Evolutionary conservation across 148 eudicot genomes (phyloP).

Genomic region (Spergularia bocconei): DNA sequence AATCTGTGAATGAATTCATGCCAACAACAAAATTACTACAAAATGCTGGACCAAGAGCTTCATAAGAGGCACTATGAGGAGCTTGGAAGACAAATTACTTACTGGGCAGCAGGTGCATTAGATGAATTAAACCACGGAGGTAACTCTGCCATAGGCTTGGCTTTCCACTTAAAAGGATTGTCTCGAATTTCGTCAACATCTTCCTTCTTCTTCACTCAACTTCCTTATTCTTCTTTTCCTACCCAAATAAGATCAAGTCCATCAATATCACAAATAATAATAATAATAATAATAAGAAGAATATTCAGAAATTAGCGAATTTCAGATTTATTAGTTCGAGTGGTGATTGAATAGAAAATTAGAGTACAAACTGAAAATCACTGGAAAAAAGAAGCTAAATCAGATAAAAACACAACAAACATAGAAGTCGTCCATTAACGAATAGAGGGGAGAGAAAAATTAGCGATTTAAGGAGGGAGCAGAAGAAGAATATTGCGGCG

Average conservation of each 20-base stretch:
- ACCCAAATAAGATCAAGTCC: conserved; percentile 6
- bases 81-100: conserved; percentile 16
- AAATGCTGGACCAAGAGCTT: neutral
- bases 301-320: no score
- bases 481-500: no score
- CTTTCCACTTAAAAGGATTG: conserved; percentile 52
- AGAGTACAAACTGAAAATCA: no score
- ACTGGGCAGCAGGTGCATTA: conserved; percentile 45
- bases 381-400: no score
- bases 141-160: conserved; percentile 51
- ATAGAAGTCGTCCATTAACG: no score
- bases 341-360: no score
- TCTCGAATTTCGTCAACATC: conserved; percentile 85
- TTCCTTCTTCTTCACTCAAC: neutral
- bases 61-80: neutral
- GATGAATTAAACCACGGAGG: conserved; percentile 74
- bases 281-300: neutral
- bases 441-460: no score
- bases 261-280: neutral
- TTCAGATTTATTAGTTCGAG: no score
- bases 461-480: no score
- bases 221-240: neutral
- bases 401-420: no score
- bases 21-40: neutral
- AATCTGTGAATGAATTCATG: neutral